phyloP scores from a whole-genome alignment of 2,329 filamentous ascomycete species.

The Sporothrix mexicana region DNA sequence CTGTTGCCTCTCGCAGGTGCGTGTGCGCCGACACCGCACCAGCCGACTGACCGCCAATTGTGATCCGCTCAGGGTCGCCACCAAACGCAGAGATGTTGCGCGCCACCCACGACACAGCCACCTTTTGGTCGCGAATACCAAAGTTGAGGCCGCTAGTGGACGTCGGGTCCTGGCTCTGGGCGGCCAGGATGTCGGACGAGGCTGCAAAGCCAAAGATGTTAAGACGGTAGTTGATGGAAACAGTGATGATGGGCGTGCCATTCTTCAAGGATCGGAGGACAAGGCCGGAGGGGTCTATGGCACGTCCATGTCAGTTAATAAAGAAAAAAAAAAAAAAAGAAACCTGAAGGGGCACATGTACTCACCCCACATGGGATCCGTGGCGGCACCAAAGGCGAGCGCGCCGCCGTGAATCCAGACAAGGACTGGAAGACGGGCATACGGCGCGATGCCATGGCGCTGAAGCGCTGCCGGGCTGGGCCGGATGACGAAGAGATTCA shows the following conservation, averaged over 20 bases:
- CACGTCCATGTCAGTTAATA: no score
- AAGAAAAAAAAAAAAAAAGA: no score
- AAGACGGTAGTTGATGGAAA: constrained; percentile 32
- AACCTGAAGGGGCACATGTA: no score
- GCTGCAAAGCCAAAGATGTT: constrained; percentile 31
- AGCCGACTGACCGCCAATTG: constrained; percentile 50
- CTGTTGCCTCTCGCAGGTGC: constrained; percentile 21
- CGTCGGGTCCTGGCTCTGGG: background rate
- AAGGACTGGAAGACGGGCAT: constrained; percentile 26
- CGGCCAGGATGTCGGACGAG: constrained; percentile 25
- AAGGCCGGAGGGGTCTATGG: constrained; percentile 23
- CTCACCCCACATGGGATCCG: constrained; percentile 27
- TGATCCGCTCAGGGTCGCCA: constrained; percentile 55
- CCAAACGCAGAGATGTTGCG: constrained; percentile 59
- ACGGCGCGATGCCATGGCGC: background rate
- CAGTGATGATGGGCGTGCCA: constrained; percentile 25
- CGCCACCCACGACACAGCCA: constrained; percentile 57
- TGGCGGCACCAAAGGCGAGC: constrained; percentile 18
- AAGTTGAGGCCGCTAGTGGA: constrained; percentile 48
- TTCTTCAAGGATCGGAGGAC: constrained; percentile 22
- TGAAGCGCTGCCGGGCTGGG: constrained; percentile 21
- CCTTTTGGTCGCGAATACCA: constrained; percentile 57
- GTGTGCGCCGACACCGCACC: constrained; percentile 27
- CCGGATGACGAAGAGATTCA: constrained; percentile 30
- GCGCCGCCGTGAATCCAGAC: constrained; percentile 34